phyloP scores from a whole-genome alignment of 441 rosid species.

The Populus hybrid region DNA sequence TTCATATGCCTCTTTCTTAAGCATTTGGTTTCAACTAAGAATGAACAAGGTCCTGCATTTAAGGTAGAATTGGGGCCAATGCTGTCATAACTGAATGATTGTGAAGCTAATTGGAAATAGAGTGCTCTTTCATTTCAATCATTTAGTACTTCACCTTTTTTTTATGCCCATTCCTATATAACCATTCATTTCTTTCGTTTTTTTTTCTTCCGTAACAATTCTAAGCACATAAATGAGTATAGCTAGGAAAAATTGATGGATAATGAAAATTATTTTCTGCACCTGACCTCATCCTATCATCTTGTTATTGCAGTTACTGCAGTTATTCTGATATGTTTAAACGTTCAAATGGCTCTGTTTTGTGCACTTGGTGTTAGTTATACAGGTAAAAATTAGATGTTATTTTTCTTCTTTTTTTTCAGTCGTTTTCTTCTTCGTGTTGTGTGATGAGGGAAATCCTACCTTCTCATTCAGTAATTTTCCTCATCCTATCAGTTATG shows the following conservation, averaged over 20 bases:
- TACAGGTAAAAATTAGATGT: slow-evolving; percentile 40
- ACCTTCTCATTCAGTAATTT: background rate
- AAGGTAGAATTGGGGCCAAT: background rate
- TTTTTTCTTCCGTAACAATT: background rate
- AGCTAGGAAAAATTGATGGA: slow-evolving; percentile 1
- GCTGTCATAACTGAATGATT: background rate
- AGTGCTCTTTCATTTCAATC: background rate
- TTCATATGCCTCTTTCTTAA: background rate
- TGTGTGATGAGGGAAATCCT: background rate
- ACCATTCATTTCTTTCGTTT: background rate
- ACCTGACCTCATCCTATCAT: slow-evolving; percentile 12
- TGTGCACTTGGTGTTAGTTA: slow-evolving; percentile 67
- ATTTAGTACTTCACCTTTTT: background rate
- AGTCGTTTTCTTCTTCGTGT: background rate
- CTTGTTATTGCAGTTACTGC: slow-evolving; percentile 59
- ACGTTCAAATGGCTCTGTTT: slow-evolving; percentile 85
- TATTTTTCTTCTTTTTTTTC: background rate
- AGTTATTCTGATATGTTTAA: slow-evolving; percentile 58
- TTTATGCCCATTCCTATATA: background rate
- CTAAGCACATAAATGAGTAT: background rate
- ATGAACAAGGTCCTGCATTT: background rate
- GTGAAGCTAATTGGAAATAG: background rate
- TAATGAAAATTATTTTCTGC: background rate
- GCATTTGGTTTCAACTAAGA: background rate
- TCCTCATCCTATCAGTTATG: slow-evolving; percentile 35